Conservation (phyloP, 2,329 filamentous ascomycete genomes). For the Byssothecium circinans region DNA sequence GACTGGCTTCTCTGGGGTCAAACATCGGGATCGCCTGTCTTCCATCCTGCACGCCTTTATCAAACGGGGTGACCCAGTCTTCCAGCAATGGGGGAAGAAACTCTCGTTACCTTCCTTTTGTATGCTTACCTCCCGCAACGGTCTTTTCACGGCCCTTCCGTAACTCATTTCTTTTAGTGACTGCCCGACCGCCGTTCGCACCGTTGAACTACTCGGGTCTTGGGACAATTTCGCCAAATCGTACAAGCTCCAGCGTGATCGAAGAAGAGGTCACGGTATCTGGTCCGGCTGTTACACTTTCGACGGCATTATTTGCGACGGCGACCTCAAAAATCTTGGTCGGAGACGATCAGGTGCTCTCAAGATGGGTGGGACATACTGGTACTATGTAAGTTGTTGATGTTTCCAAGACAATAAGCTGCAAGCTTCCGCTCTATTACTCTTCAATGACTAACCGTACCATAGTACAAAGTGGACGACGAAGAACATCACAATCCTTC, state of each 20-base stretch:
- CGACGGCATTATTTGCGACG: slow-evolving; percentile 81
- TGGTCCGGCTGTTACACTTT: slow-evolving; percentile 91
- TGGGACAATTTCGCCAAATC: slow-evolving; percentile 90
- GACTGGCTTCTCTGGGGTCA: slow-evolving; percentile 21
- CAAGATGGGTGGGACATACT: slow-evolving; percentile 91
- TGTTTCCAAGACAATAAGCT: background rate
- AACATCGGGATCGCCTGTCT: slow-evolving; percentile 30
- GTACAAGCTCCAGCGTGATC: slow-evolving; percentile 81
- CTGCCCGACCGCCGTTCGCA: slow-evolving; percentile 54
- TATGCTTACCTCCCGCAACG: slow-evolving; percentile 31
- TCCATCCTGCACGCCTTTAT: slow-evolving; percentile 30
- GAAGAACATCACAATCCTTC: slow-evolving; percentile 74
- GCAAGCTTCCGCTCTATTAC: too few species aligned
- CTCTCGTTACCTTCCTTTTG: slow-evolving; percentile 65
- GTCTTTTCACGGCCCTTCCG: background rate
- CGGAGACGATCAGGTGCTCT: slow-evolving; percentile 73
- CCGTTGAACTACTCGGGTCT: slow-evolving; percentile 82
- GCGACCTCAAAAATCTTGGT: slow-evolving; percentile 56
- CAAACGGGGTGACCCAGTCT: slow-evolving; percentile 29
- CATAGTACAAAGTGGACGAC: slow-evolving; percentile 79
- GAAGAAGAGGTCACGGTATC: slow-evolving; percentile 69
- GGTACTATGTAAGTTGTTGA: slow-evolving; percentile 77
- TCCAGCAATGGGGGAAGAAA: slow-evolving; percentile 50
- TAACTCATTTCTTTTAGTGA: slow-evolving; percentile 29
- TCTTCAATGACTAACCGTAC: background rate